Evolutionary conservation across 78 protist species (phyloP).

Genomic region (Blattamonas nauphoetae): DNA sequence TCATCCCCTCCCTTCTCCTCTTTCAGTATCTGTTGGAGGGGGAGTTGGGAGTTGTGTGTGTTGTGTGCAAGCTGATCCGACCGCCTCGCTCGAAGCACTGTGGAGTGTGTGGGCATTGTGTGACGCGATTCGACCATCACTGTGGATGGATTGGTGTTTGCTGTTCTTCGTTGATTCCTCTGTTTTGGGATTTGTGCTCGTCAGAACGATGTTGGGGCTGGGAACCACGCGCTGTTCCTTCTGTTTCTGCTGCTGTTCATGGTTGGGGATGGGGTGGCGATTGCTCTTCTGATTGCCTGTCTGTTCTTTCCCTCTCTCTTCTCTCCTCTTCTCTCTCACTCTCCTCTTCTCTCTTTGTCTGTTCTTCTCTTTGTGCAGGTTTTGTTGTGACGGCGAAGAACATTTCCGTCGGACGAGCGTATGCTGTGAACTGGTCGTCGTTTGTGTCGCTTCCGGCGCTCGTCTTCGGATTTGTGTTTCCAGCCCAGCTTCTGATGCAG

Average conservation of each 20-base stretch:
- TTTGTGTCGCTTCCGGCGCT: not conserved
- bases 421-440: too few species aligned
- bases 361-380: too few species aligned
- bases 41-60: too few species aligned
- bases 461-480: not conserved
- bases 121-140: conserved; percentile 7
- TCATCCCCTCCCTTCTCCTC: too few species aligned
- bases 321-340: not conserved
- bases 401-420: too few species aligned
- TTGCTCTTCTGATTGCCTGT: not conserved
- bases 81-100: not conserved
- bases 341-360: not conserved
- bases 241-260: not conserved
- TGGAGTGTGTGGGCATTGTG: not conserved
- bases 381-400: too few species aligned
- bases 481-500: not conserved
- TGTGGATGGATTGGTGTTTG: conserved; percentile 17
- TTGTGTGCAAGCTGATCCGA: too few species aligned
- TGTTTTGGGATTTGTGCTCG: not conserved
- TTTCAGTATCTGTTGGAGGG: too few species aligned
- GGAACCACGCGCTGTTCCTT: not conserved
- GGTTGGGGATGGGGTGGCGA: not conserved
- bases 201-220: not conserved
- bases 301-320: not conserved
- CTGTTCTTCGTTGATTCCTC: not conserved